Conservation (phyloP, 75 land plant genomes). For the Isoetes taiwanensis region DNA sequence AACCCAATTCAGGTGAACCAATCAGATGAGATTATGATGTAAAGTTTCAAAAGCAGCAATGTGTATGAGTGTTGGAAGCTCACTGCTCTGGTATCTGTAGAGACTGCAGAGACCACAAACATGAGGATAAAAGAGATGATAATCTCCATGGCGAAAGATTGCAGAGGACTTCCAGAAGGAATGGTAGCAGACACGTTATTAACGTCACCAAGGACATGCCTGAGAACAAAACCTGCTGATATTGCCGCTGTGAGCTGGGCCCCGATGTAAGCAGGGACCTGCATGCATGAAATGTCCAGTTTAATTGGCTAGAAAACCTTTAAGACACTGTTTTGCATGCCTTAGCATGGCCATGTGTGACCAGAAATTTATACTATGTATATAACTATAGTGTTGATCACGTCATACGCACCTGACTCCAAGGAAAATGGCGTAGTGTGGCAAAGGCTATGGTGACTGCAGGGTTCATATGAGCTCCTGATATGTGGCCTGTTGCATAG, state of each 20-base stretch:
- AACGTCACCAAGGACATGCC: too few species aligned
- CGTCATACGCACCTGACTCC: not conserved
- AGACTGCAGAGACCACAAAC: conserved; percentile 31
- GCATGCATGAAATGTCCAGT: too few species aligned
- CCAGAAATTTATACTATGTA: too few species aligned
- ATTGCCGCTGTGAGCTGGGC: conserved; percentile 30
- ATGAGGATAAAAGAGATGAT: conserved; percentile 35
- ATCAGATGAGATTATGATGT: not conserved
- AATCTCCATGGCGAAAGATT: conserved; percentile 37
- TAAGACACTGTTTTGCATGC: too few species aligned
- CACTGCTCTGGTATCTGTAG: conserved; percentile 19
- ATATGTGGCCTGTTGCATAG: conserved; percentile 2
- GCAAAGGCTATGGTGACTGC: conserved; percentile 4
- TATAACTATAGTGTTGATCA: too few species aligned
- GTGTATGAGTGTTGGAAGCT: too few species aligned
- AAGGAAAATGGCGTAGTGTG: not conserved
- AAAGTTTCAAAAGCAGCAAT: too few species aligned
- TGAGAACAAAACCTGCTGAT: conserved; percentile 18
- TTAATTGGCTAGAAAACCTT: too few species aligned
- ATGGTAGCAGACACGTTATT: too few species aligned
- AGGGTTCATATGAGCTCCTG: conserved; percentile 8
- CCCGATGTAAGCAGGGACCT: conserved; percentile 34
- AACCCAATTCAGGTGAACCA: too few species aligned
- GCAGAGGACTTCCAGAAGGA: too few species aligned
- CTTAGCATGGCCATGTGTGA: too few species aligned